These are phyloP conservation scores for Barnettozyma vustinii DNA, from an alignment of 805 yeast species.

Conservation along the genomic window DNA sequence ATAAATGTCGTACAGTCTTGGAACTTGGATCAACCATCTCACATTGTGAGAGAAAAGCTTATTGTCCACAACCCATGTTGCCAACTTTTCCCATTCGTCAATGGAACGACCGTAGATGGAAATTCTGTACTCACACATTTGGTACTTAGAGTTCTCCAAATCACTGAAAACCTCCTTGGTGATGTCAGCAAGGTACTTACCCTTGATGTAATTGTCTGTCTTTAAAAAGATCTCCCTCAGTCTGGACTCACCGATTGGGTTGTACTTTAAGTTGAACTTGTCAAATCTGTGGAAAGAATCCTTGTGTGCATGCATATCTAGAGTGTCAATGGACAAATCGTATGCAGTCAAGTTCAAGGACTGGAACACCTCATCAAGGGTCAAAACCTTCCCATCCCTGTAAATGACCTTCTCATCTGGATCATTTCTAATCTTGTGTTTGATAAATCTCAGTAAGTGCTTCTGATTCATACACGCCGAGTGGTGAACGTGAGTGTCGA, in stretches of 20 bases:
- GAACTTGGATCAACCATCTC: conserved; percentile 95
- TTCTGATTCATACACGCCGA: conserved; percentile 99
- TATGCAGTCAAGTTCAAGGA: conserved; percentile 90
- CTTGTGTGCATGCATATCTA: conserved; percentile 99
- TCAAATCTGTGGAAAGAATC: conserved; percentile 98
- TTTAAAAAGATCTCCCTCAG: conserved; percentile 92
- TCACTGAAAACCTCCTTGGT: conserved; percentile 93
- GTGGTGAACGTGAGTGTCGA: conserved; percentile 98
- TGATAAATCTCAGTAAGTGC: conserved; percentile 89
- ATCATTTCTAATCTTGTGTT: conserved; percentile 82
- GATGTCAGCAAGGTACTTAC: conserved; percentile 86
- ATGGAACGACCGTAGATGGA: conserved; percentile 87
- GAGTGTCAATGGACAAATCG: conserved; percentile 90
- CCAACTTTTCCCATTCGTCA: conserved; percentile 94
- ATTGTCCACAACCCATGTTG: conserved; percentile 92
- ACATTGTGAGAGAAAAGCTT: conserved; percentile 89
- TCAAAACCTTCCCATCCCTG: conserved; percentile 86
- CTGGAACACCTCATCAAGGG: conserved; percentile 84
- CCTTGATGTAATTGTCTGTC: conserved; percentile 89
- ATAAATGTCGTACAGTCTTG: conserved; percentile 87
- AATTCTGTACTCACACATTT: conserved; percentile 94
- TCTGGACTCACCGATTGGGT: conserved; percentile 97
- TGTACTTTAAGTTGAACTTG: conserved; percentile 93
- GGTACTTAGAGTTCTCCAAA: conserved; percentile 91
- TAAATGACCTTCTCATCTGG: conserved; percentile 88